Base-by-base conservation (phyloP, 2,329 filamentous ascomycete genomes). In the Eutypa lata region DNA sequence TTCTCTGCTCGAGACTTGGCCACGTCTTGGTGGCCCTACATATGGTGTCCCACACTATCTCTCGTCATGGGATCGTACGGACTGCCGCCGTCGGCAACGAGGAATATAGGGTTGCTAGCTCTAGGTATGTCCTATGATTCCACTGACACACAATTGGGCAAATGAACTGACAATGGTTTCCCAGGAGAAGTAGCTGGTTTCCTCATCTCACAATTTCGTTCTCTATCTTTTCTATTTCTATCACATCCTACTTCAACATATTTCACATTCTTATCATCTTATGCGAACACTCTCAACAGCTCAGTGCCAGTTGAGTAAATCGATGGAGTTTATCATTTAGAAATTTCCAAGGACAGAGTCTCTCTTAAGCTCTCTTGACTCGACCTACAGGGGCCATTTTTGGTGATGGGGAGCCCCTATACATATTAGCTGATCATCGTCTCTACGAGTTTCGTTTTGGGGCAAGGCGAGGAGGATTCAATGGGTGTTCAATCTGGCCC, bases 41-140 rank as follows among this genome's bases (percentile, higher is more conserved):
- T 69, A 26, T 67, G 61, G 61, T 68, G 66, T 47, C 66, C 68
- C 1, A 59, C 57, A 16, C 64, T 55, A 43, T 67, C 66, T 19
- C 52, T 70, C 1, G 57, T 67, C 10, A 53, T 69, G 48, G 68
- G 68, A 22, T 69, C 67, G 0, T 70, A 69, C 35, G 66, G 66
- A 2, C 62, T 70, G 38, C 62, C 66, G 35, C 65, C 68, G 24
- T 69, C 67, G 10, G 50, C 57, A 10, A 21, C 61, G 19, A 61
- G 67, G 31, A 70, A 70, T 38, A 4, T 68, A 2, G 63, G 49
- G 10, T 49, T 70, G 14, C 26, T 70, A 21, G 59, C 54, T 47
- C 24, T 68, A 31, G 67, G 67, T 68, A 57, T 49, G 59, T 47
- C 1, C 7, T 28, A 46, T 24, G 7, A n/a, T 16, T 11, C 33